Percentiles rank a stretch among this genome's conserved stretches.
These are phyloP conservation scores for Ailanthus altissimus DNA, from an alignment of 345 rosid species.

Conservation along the genomic window DNA sequence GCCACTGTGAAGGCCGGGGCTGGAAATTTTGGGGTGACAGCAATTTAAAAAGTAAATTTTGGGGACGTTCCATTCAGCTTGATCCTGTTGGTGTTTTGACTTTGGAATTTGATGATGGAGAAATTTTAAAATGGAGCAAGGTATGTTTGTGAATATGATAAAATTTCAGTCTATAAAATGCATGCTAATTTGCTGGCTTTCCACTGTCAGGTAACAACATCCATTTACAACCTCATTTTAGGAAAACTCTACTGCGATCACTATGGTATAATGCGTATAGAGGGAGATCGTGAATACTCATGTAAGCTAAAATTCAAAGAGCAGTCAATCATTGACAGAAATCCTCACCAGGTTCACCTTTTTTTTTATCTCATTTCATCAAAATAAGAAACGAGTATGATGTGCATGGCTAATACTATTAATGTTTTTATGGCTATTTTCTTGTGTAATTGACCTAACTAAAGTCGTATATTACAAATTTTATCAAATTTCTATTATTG, in stretches of 20 bases:
- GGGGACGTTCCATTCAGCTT: conserved; percentile 40
- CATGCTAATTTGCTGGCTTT: conserved; percentile 10
- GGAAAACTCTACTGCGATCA: conserved; percentile 38
- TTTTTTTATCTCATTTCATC: not conserved
- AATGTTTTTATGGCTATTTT: not conserved
- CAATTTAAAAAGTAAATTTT: conserved; percentile 36
- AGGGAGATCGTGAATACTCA: conserved; percentile 32
- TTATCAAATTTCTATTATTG: not conserved
- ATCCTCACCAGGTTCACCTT: conserved; percentile 37
- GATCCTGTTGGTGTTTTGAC: conserved; percentile 37
- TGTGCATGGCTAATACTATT: not conserved
- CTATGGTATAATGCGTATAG: conserved; percentile 40
- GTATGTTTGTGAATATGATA: conserved; percentile 16
- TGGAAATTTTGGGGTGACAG: conserved; percentile 41
- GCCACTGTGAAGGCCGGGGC: conserved; percentile 36
- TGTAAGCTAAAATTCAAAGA: conserved; percentile 40
- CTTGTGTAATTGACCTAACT: not conserved
- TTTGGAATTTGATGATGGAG: conserved; percentile 41
- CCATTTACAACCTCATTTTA: conserved; percentile 38
- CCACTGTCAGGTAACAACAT: conserved; percentile 28
- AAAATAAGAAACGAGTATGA: not conserved
- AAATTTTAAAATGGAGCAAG: conserved; percentile 35
- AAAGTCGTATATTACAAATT: not conserved
- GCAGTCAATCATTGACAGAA: conserved; percentile 42
- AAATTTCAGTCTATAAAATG: not conserved